A percentile compares a stretch with the other conserved stretches of the same genome.
Conservation (phyloP, 352 stramenopile genomes). For the Poterioochromonas sp. region DNA sequence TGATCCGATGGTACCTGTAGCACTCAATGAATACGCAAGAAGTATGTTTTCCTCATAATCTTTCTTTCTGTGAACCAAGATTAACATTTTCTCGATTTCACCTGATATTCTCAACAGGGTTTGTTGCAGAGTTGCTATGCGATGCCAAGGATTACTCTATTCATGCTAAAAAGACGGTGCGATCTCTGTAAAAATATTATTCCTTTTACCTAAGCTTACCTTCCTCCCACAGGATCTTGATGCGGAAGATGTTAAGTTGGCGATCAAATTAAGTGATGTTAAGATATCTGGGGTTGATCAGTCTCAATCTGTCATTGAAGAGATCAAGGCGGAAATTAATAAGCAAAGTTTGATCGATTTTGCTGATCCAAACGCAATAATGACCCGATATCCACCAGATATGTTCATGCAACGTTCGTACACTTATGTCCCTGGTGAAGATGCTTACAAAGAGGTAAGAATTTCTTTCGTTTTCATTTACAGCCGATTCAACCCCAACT, state of each 20-base stretch:
- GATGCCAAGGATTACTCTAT: conserved; percentile 12
- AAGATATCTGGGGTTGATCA: neutral
- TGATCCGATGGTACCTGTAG: neutral
- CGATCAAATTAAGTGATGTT: conserved; percentile 12
- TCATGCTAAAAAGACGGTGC: neutral
- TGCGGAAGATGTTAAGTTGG: conserved; percentile 14
- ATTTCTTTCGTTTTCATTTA: no score
- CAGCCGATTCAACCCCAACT: no score
- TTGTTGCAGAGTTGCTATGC: neutral
- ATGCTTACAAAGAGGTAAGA: conserved; percentile 16
- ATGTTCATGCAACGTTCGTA: neutral
- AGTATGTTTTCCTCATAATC: neutral
- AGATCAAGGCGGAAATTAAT: neutral
- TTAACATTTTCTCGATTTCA: neutral
- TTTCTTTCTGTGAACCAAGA: neutral
- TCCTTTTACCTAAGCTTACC: neutral
- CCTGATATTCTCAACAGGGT: neutral
- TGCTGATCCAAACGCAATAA: neutral
- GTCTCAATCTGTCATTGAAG: neutral
- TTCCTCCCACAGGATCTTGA: neutral
- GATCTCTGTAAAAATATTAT: neutral
- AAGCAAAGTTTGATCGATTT: neutral
- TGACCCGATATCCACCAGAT: neutral
- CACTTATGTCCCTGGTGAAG: neutral
- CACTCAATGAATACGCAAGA: conserved; percentile 20